Percentiles rank a stretch among this genome's conserved stretches.
Conservation (phyloP, 345 rosid genomes). For the Iberis pinnata region DNA sequence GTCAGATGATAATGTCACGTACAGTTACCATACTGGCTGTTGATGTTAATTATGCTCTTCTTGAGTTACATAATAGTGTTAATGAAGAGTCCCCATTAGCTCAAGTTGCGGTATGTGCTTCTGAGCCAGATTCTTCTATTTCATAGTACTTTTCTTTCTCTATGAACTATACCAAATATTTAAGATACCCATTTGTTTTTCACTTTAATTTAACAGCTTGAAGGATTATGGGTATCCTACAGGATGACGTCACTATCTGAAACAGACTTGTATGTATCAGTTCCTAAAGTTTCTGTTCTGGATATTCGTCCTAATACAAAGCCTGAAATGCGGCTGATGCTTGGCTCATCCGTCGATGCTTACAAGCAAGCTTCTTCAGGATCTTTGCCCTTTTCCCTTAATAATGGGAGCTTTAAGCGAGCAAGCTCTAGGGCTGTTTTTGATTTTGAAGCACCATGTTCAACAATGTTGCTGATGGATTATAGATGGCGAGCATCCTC, state of each 20-base stretch:
- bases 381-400: conserved; percentile 45
- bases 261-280: conserved; percentile 82
- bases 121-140: conserved; percentile 14
- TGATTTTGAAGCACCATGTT: conserved; percentile 54
- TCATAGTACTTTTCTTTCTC: conserved; percentile 4
- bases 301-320: conserved; percentile 82
- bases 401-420: conserved; percentile 47
- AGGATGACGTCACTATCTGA: conserved; percentile 84
- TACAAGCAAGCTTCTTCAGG: conserved; percentile 62
- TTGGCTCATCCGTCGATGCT: conserved; percentile 88
- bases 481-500: conserved; percentile 86
- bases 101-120: conserved; percentile 66
- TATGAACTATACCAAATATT: conserved; percentile 6
- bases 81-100: conserved; percentile 85
- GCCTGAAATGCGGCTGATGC: conserved; percentile 99
- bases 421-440: conserved; percentile 38
- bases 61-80: conserved; percentile 78
- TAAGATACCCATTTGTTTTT: conserved; percentile 12
- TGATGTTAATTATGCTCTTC: conserved; percentile 76
- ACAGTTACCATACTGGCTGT: conserved; percentile 79
- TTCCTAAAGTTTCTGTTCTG: conserved; percentile 80
- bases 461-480: conserved; percentile 95
- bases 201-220: conserved; percentile 51
- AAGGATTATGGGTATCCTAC: conserved; percentile 94
- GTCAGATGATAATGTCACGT: conserved; percentile 77